phyloP scores from a whole-genome alignment of 768 basidiomycete species.

The Clitopilus hobsonii region DNA sequence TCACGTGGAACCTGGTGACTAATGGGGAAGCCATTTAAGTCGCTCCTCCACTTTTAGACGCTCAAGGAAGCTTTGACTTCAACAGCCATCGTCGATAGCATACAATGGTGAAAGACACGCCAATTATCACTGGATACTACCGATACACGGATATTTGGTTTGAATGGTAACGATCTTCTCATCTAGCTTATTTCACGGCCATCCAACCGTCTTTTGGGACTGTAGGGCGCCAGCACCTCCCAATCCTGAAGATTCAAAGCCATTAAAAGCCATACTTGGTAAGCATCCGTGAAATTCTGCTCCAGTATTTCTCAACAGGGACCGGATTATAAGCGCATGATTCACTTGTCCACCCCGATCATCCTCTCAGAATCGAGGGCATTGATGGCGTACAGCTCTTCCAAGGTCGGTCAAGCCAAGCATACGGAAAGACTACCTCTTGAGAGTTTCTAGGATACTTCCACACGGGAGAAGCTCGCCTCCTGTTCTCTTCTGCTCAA shows the following conservation, averaged over 20 bases:
- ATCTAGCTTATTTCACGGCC: no score
- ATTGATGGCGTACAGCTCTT: slow-evolving; percentile 67
- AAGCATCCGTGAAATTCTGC: slow-evolving; percentile 2
- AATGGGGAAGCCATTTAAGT: slow-evolving; percentile 1
- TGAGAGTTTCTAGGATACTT: slow-evolving; percentile 40
- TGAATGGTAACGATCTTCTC: slow-evolving; percentile 49
- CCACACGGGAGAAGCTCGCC: slow-evolving; percentile 68
- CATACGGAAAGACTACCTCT: background rate
- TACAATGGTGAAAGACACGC: slow-evolving; percentile 24
- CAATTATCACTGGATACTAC: slow-evolving; percentile 68
- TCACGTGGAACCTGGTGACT: slow-evolving; percentile 2
- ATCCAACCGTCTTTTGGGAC: no score
- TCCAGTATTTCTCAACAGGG: background rate
- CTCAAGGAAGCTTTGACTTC: slow-evolving; percentile 5
- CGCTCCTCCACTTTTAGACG: background rate
- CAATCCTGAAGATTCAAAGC: slow-evolving; percentile 51
- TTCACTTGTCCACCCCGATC: slow-evolving; percentile 61
- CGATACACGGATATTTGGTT: slow-evolving; percentile 84
- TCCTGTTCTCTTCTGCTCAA: slow-evolving; percentile 79
- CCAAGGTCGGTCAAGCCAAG: slow-evolving; percentile 42
- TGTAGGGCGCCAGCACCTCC: slow-evolving; percentile 54
- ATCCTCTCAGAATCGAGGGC: slow-evolving; percentile 65
- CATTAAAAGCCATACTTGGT: slow-evolving; percentile 67
- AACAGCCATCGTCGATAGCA: slow-evolving; percentile 3
- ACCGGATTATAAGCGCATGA: slow-evolving; percentile 44